Conservation (phyloP, 2,329 filamentous ascomycete genomes). For the Aspergillus ibericus region DNA sequence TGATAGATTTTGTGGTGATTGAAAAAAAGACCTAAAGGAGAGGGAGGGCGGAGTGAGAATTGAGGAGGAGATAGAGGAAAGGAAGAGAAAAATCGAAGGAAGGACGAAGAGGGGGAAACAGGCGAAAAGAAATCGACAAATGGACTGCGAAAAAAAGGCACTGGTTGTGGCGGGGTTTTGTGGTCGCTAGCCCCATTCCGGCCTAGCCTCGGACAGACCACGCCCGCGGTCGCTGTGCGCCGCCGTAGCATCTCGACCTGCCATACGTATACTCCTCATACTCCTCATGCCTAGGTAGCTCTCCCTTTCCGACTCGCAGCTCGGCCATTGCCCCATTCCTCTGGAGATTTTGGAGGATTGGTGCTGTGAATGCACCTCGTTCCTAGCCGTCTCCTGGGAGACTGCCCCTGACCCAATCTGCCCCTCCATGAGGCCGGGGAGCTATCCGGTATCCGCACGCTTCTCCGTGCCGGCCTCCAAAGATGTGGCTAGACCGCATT, state of each 20-base stretch:
- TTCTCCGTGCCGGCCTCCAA: slow-evolving; percentile 18
- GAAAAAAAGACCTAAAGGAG: slow-evolving; percentile 21
- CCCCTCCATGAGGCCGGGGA: slow-evolving; percentile 14
- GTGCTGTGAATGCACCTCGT: not conserved
- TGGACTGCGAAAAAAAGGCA: slow-evolving; percentile 29
- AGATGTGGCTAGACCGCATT: slow-evolving; percentile 90
- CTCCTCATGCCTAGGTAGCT: not conserved
- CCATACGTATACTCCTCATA: not conserved
- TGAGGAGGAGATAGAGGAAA: slow-evolving; percentile 20
- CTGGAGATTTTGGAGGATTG: not conserved
- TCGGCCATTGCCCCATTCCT: no score
- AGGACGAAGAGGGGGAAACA: slow-evolving; percentile 23
- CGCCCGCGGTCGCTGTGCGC: not conserved
- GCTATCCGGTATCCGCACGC: slow-evolving; percentile 13
- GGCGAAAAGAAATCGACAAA: slow-evolving; percentile 28
- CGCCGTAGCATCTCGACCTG: slow-evolving; percentile 13
- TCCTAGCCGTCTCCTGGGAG: not conserved
- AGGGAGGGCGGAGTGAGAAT: slow-evolving; percentile 20
- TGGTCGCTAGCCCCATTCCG: slow-evolving; percentile 25
- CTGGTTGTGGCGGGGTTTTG: slow-evolving; percentile 37
- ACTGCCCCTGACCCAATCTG: not conserved
- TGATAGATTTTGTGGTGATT: slow-evolving; percentile 43
- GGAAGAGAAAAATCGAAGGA: slow-evolving; percentile 24
- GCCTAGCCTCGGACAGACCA: slow-evolving; percentile 24
- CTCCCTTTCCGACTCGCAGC: not conserved